These are phyloP conservation scores for Xylariaceae sp. DNA, from an alignment of 2,329 filamentous ascomycete species.

Conservation along the genomic window DNA sequence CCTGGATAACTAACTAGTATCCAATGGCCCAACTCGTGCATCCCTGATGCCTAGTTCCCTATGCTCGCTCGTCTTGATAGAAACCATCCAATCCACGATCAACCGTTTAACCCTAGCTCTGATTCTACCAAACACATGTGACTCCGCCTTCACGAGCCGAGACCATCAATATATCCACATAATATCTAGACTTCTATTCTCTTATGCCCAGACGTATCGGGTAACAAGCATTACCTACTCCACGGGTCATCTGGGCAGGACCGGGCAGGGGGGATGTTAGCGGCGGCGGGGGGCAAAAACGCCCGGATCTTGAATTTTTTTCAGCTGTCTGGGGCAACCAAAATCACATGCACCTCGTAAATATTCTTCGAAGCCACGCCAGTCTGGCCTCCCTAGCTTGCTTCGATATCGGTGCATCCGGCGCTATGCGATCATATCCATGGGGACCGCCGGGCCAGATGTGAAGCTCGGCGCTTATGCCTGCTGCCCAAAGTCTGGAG, in stretches of 20 bases:
- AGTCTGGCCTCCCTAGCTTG: constrained; percentile 28
- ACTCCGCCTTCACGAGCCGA: neutral
- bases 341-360: constrained; percentile 20
- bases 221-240: neutral
- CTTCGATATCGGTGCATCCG: constrained; percentile 28
- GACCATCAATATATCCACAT: neutral
- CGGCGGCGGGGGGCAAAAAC: too few relatives aligned
- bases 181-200: neutral
- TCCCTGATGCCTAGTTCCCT: neutral
- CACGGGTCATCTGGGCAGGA: neutral
- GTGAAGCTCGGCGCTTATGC: constrained; percentile 34
- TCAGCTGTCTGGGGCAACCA: neutral
- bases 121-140: neutral
- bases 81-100: neutral
- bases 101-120: neutral
- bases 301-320: neutral
- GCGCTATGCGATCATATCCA: constrained; percentile 31
- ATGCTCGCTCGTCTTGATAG: neutral
- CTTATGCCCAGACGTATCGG: neutral
- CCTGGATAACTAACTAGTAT: neutral
- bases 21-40: neutral
- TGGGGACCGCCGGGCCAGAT: constrained; percentile 34
- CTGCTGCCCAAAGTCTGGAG: constrained; percentile 31
- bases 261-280: too few relatives aligned
- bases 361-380: constrained; percentile 29